Percentiles rank a stretch among this genome's conserved stretches.
Conservation (phyloP, 805 yeast species). For the Suhomyces prunicola region DNA sequence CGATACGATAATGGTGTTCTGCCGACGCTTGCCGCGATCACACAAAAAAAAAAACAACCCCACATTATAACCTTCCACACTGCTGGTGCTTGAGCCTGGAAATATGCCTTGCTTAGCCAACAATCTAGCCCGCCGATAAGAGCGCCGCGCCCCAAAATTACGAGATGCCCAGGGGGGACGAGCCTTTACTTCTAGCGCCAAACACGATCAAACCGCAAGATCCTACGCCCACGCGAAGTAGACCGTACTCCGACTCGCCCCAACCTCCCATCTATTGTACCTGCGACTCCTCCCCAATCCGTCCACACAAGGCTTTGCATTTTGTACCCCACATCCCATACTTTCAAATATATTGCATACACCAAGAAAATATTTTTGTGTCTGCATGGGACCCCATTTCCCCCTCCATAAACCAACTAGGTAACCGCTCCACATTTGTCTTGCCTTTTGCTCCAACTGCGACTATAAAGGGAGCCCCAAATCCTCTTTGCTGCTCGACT, state of each 20-base stretch:
- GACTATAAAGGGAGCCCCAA: not conserved
- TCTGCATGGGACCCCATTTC: not conserved
- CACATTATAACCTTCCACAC: not conserved
- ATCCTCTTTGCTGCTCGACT: not conserved
- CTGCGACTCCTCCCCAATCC: not conserved
- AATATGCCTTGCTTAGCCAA: not conserved
- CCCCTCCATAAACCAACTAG: not conserved
- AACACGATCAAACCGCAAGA: not conserved
- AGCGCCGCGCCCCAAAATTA: not conserved
- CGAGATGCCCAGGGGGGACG: not conserved
- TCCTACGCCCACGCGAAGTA: not conserved
- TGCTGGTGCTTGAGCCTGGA: not conserved
- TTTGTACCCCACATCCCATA: not conserved
- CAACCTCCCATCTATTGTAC: not conserved
- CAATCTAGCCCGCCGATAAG: not conserved
- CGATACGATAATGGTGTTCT: not conserved
- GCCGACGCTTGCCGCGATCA: not conserved
- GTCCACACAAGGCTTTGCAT: not conserved
- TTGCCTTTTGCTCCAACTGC: not conserved
- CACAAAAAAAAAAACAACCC: not conserved
- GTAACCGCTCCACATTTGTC: not conserved
- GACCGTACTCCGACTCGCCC: not conserved
- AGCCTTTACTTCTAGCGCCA: not conserved
- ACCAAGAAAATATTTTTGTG: not conserved
- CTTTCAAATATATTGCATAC: not conserved